Evolutionary conservation across 495 filamentous ascomycete species (phyloP), one percentile per base, ranked within the genome.

Genomic region (Cryomyces minteri): DNA sequence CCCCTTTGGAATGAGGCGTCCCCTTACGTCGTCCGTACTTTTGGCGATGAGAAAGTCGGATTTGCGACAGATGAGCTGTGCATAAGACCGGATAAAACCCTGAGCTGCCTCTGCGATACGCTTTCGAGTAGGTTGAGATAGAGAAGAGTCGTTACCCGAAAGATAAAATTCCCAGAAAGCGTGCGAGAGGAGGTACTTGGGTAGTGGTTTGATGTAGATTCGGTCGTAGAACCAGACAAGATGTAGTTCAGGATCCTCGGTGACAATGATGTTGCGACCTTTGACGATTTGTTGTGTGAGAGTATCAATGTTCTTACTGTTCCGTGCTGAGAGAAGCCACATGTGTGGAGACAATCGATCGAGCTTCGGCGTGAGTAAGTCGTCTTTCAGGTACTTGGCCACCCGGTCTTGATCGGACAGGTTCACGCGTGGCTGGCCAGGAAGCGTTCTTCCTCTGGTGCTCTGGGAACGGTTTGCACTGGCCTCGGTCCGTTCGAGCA

Each of bases 181-280:
- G 12, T 57, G 39, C 1, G 53, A 58, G 28, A 67, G 59, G 1
- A 77, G 61, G 49, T 64, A 76, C 6, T 31, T 12, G 0, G 72
- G 73, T 0, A 78, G 43, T 4, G 73, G 74, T 41, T 76, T 78
- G 34, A 77, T 54, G 52, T 62, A 74, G 33, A 76, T 66, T 5
- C 53, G 47, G 28, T 67, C 50, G 32, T 71, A 46, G 43, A 52
- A 46, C 75, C 71, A 79, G 25, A 76, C 59, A 0, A 77, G 63
- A 47, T 79, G 73, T 4, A 76, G 54, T 0, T 58, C 47, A 0
- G 66, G 61, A 31, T 67, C 43, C 40, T 79, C 72, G 2, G 61
- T 62, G 5, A 66, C 32, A 10, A 71, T 30, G 9, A 77, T 69
- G 1, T 54, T 40, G 1, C 73, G 69, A 9, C 61, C 60, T 31